phyloP scores from a whole-genome alignment of 2,329 filamentous ascomycete genomes.

The Diaporthe amygdali region DNA sequence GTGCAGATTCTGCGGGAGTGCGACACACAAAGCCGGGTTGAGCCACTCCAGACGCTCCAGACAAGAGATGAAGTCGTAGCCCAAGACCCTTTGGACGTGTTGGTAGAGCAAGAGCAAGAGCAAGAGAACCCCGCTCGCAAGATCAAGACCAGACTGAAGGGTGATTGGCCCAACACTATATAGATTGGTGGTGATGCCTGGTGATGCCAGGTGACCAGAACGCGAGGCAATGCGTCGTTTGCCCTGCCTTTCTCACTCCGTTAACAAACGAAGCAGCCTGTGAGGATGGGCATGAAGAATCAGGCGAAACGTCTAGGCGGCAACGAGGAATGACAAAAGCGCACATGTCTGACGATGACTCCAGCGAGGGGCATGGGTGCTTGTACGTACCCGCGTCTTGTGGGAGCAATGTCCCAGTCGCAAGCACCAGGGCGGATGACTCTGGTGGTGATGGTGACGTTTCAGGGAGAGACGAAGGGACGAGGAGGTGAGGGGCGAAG shows the following conservation, averaged over 20 bases:
- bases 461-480: not conserved
- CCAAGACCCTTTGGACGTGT: not conserved
- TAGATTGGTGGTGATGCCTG: not conserved
- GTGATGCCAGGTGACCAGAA: not conserved
- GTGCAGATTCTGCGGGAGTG: conserved; percentile 9
- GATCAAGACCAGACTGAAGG: not conserved
- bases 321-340: not conserved
- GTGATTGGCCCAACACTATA: conserved; percentile 10
- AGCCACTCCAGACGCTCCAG: not conserved
- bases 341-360: conserved; percentile 2
- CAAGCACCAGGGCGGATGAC: conserved; percentile 5
- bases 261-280: not conserved
- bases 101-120: not conserved
- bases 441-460: not conserved
- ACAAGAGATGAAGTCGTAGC: not conserved
- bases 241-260: not conserved
- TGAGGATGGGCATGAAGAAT: not conserved
- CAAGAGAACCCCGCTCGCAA: not conserved
- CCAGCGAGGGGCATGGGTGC: not conserved
- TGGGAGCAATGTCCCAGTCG: not conserved
- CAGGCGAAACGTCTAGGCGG: not conserved
- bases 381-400: not conserved
- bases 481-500: not conserved
- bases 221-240: not conserved
- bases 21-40: not conserved